phyloP scores from a whole-genome alignment of 371 early-diverging fungal species.

The Mucor plumbeus region DNA sequence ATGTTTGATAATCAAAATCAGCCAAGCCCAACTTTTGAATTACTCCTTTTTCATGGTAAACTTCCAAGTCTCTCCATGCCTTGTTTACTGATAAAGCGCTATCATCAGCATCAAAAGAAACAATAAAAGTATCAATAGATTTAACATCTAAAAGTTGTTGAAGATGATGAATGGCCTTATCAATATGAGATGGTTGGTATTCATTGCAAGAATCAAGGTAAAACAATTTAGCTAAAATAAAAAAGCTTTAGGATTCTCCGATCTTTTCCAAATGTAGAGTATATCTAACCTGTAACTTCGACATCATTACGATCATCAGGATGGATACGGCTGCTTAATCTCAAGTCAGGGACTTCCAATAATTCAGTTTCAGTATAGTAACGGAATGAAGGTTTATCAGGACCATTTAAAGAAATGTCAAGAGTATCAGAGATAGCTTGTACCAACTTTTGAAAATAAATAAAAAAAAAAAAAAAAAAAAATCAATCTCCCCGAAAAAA shows the following conservation, averaged over 20 bases:
- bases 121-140: constrained; percentile 56
- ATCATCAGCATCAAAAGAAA: constrained; percentile 33
- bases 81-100: constrained; percentile 33
- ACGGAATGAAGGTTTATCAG: constrained; percentile 35
- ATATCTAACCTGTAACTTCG: constrained; percentile 57
- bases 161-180: constrained; percentile 44
- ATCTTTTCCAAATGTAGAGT: background rate
- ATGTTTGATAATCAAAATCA: constrained; percentile 28
- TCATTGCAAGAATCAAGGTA: constrained; percentile 29
- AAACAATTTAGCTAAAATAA: constrained; percentile 53
- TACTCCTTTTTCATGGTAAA: constrained; percentile 24
- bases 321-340: constrained; percentile 40
- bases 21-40: constrained; percentile 31
- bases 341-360: constrained; percentile 52
- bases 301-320: constrained; percentile 54
- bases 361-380: constrained; percentile 31
- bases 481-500: background rate
- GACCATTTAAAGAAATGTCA: constrained; percentile 35
- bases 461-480: background rate
- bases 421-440: constrained; percentile 59
- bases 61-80: constrained; percentile 44
- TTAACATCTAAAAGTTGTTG: constrained; percentile 43
- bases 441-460: constrained; percentile 35
- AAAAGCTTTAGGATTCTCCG: background rate
- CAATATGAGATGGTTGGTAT: constrained; percentile 35